Evolutionary conservation across 2,329 filamentous ascomycete species (phyloP).

Genomic region (Tolypocladium guangdongense): DNA sequence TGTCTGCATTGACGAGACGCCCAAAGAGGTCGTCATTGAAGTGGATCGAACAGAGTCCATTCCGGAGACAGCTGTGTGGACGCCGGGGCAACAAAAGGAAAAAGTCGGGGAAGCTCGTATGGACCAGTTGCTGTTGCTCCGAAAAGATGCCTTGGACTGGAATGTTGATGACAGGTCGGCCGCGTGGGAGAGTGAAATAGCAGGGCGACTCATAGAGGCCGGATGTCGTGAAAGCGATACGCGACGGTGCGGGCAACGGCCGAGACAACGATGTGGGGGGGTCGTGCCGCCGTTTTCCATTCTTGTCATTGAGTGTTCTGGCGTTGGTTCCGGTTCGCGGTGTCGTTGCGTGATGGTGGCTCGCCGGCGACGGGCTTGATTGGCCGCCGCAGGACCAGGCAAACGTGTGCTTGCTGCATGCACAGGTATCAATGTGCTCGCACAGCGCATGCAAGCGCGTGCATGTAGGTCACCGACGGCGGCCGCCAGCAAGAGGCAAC

Average conservation of each 20-base stretch:
- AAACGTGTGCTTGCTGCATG: background rate
- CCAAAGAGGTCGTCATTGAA: too few species aligned
- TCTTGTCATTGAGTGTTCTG: too few species aligned
- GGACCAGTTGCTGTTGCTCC: background rate
- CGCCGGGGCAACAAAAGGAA: background rate
- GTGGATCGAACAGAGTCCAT: background rate
- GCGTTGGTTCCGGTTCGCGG: too few species aligned
- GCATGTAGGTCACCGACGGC: background rate
- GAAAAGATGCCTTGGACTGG: background rate
- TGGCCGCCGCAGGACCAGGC: background rate
- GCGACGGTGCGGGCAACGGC: background rate
- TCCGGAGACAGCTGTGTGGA: too few species aligned
- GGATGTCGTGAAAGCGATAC: background rate
- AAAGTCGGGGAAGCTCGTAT: background rate
- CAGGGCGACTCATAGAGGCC: background rate
- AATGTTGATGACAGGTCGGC: background rate
- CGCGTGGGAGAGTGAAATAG: background rate
- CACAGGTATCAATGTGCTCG: background rate
- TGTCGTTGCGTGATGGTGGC: background rate
- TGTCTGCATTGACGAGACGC: background rate
- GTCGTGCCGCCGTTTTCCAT: background rate
- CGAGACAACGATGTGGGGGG: background rate
- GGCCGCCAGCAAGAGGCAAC: background rate
- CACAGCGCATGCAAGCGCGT: background rate
- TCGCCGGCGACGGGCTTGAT: background rate